Conservation (phyloP, 768 basidiomycete genomes). For the Serendipita vermifera region DNA sequence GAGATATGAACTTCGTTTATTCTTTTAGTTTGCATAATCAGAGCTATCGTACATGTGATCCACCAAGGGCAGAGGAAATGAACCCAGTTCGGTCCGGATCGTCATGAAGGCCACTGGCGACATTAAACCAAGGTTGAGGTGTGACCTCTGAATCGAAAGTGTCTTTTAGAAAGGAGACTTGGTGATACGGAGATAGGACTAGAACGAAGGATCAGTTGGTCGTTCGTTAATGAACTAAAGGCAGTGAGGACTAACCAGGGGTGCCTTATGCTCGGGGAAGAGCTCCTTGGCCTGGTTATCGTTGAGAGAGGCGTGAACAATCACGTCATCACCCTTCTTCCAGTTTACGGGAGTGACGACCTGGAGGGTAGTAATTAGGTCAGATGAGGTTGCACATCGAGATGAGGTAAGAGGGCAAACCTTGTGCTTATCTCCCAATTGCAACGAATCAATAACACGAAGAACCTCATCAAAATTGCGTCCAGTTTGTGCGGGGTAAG, state of each 20-base stretch:
- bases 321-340: conserved; percentile 86
- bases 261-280: conserved; percentile 71
- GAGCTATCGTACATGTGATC: too few relatives aligned
- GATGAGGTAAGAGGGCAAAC: background rate
- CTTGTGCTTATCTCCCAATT: conserved; percentile 69
- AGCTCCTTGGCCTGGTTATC: conserved; percentile 84
- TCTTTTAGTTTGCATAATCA: too few relatives aligned
- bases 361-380: conserved; percentile 22
- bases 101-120: too few relatives aligned
- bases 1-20: too few relatives aligned
- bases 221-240: background rate
- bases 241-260: conserved; percentile 47
- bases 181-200: conserved; percentile 9
- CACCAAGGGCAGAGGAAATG: too few relatives aligned
- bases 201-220: background rate
- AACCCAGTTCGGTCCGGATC: too few relatives aligned
- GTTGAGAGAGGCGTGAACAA: conserved; percentile 72
- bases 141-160: too few relatives aligned
- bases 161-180: background rate
- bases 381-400: background rate
- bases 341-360: conserved; percentile 92
- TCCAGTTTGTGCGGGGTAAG: conserved; percentile 93
- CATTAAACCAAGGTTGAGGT: too few relatives aligned
- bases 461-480: conserved; percentile 77
- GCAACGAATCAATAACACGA: conserved; percentile 81